Evolutionary conservation across 257 asterid species (phyloP).

Genomic region (Nicotiana tomentosiformis): DNA sequence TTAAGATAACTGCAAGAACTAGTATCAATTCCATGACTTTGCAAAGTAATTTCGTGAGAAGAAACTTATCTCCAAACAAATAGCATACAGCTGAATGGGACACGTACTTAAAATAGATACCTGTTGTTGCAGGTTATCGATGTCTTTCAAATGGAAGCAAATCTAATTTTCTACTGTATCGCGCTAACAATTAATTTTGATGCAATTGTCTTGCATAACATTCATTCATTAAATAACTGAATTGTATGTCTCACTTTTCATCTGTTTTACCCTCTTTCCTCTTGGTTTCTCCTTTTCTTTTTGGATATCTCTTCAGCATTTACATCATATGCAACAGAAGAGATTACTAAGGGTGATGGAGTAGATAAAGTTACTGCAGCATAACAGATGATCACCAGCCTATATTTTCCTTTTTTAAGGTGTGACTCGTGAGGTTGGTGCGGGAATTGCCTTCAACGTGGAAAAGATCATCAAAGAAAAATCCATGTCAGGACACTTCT

Average conservation of each 20-base stretch:
- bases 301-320: background rate
- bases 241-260: background rate
- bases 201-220: too few relatives aligned
- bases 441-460: background rate
- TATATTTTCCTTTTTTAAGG: background rate
- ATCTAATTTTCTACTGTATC: background rate
- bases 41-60: background rate
- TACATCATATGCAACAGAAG: background rate
- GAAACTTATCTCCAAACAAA: slow-evolving; percentile 5
- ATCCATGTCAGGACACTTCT: background rate
- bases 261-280: background rate
- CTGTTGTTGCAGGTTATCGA: background rate
- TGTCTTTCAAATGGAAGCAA: background rate
- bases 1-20: background rate
- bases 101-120: background rate
- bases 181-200: too few relatives aligned
- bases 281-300: background rate
- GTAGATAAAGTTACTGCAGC: background rate
- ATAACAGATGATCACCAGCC: too few relatives aligned
- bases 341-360: background rate
- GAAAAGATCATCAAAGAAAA: background rate
- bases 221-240: too few relatives aligned
- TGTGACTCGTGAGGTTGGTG: background rate
- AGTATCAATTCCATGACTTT: background rate
- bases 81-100: background rate